Evolutionary conservation across 192 early-diverging fungal species (phyloP).

Genomic region (Geranomyces michiganensis): DNA sequence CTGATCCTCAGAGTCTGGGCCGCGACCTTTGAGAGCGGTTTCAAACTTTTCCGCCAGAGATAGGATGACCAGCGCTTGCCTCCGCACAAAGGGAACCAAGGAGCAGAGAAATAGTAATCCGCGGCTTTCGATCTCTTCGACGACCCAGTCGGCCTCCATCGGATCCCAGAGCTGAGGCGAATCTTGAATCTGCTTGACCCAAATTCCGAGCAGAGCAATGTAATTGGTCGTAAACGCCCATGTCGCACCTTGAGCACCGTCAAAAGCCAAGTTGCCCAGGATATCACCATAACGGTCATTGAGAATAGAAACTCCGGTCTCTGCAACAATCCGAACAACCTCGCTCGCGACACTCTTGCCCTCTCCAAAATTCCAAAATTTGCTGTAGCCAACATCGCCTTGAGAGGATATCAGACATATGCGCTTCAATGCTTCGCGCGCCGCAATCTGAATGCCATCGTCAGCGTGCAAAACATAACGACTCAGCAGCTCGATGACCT

Average conservation of each 20-base stretch:
- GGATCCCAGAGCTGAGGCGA: conserved; percentile 14
- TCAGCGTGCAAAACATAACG: conserved; percentile 87
- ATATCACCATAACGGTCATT: conserved; percentile 43
- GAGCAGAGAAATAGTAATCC: conserved; percentile 75
- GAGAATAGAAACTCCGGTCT: conserved; percentile 22
- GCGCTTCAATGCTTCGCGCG: conserved; percentile 65
- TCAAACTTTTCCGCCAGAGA: conserved; percentile 44
- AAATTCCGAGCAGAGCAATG: conserved; percentile 33
- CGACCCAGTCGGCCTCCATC: conserved; percentile 44
- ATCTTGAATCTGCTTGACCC: conserved; percentile 42
- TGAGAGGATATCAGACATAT: conserved; percentile 52
- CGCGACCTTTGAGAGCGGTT: conserved; percentile 15
- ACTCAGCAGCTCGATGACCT: conserved; percentile 78
- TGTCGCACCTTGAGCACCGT: conserved; percentile 21
- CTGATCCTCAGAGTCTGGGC: conserved; percentile 10
- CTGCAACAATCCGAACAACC: conserved; percentile 37
- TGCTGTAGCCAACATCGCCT: not conserved
- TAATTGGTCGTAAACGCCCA: conserved; percentile 22
- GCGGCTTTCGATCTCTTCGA: conserved; percentile 75
- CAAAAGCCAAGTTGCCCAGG: conserved; percentile 23
- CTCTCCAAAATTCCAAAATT: conserved; percentile 25
- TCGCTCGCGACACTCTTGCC: conserved; percentile 24
- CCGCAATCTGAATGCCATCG: conserved; percentile 70
- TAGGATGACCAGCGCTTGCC: conserved; percentile 43
- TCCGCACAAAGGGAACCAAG: conserved; percentile 51